Evolutionary conservation across 2,329 filamentous ascomycete species (phyloP).

Genomic region (Eurotiales sp.): DNA sequence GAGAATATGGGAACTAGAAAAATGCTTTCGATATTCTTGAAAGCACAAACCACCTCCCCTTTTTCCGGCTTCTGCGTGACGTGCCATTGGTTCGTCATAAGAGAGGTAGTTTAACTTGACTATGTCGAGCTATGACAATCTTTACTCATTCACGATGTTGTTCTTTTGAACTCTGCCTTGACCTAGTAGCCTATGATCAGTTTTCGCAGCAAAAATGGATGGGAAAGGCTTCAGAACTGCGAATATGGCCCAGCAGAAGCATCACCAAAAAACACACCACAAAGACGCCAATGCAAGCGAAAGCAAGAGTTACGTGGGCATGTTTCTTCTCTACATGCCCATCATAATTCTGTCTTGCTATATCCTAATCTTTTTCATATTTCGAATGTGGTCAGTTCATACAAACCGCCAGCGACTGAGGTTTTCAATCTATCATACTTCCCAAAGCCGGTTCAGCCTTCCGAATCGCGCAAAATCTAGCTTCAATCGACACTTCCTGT

Average conservation of each 20-base stretch:
- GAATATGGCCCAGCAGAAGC: background rate
- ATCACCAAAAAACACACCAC: background rate
- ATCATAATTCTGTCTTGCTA: slow-evolving; percentile 5
- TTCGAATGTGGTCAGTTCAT: slow-evolving; percentile 3
- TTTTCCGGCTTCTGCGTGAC: background rate
- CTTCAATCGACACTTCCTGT: slow-evolving; percentile 22
- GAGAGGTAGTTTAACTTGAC: background rate
- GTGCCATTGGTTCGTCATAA: background rate
- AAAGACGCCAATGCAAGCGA: background rate
- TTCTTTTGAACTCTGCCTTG: background rate
- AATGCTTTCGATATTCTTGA: background rate
- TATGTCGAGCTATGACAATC: background rate
- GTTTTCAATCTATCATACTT: background rate
- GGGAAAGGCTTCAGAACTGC: background rate
- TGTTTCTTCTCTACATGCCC: slow-evolving; percentile 9
- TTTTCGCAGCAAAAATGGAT: background rate
- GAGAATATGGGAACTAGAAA: background rate
- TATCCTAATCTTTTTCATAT: background rate
- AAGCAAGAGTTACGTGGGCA: no score
- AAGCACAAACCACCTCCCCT: background rate
- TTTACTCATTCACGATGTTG: no score
- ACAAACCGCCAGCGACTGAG: slow-evolving; percentile 1
- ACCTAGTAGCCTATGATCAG: background rate
- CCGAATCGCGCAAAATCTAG: slow-evolving; percentile 2
- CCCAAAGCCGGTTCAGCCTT: slow-evolving; percentile 1